Evolutionary conservation across 2,329 filamentous ascomycete genomes (phyloP), one percentile per base, ranked within the genome.

Genomic region (Aspergillus sclerotialis): DNA sequence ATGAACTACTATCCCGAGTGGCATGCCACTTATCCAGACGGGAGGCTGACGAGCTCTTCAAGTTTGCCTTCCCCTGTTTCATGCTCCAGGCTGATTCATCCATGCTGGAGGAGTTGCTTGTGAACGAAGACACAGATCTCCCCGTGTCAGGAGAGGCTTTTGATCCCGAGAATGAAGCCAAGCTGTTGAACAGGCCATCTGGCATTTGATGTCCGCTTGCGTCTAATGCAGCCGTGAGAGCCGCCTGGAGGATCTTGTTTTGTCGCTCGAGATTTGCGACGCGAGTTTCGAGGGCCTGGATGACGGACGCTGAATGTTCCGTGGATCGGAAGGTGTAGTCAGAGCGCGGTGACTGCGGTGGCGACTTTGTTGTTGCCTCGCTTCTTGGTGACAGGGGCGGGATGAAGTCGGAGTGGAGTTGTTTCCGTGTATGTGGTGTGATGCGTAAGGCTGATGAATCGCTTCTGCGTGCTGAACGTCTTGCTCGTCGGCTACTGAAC

Each of bases 181-280:
- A 46, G 3, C 49, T 49, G 9, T 46, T 40, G 9, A 46, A 43
- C 13, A 58, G 32, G 25, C 46, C 43, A 7, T 56, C 50, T 3
- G 53, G 35, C 25, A 52, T 51, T 12, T 49, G 51, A 27, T 58
- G 61, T 18, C 50, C 51, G 5, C 59, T 58, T 5, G 56, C 55
- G 33, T 64, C 59, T 17, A 65, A 43, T 5, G 61, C 60, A 2
- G 61, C 60, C 19, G 64, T 41, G 7, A 66, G 53, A 21, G 63
- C 63, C 5, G 63, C 62, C 23, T 64, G 62, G 8, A 66, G 57
- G 33, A 64, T 53, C 35, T 58, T 58, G 43, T 66, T 66, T 32
- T 66, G 63, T 10, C 58, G 60, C 37, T 65, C 61, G 6, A 66
- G 55, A 14, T 58, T 52, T 7, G 56, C 51, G 23, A 65, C 52